Evolutionary conservation across 148 eudicot species (phyloP), one percentile per base, ranked within the genome.

Genomic region (Cornus kousa): DNA sequence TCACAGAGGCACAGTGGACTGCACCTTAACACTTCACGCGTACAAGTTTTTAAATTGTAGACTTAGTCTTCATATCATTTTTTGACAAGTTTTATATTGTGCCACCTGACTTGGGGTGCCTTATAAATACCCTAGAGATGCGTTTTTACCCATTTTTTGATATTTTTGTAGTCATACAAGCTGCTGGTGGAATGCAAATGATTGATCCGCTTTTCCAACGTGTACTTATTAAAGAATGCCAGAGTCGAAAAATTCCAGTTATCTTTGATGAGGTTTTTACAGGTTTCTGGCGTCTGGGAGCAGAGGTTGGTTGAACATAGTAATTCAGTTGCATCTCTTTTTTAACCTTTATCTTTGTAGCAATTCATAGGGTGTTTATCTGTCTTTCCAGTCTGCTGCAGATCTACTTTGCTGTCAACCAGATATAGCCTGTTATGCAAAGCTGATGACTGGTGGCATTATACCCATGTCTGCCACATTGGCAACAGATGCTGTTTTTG

Each of bases 281-380:
- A 14, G 99, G 99, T 77, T 96, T 94, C 81, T 96, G 99, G 99
- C 99, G 99, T 70, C 83, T 96, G 83, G 99, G 99, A 81, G 91
- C 83, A 53, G 98, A 96, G 99, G 99, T 96, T 84, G 23, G 94
- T 87, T 80, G 62, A 17, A 60, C 12, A 40, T 68, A 74, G 20
- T 70, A 35, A 28, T 39, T 60, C 59, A 7, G 12, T 74, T 67
- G 31, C 60, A 8, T 70, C 48, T 64, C 3, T 10, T 20, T 46
- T 24, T 62, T 24, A 19, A 13, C 66, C 20, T 62, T 62, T 73
- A 77, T 53, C 71, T 5, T 22, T 23, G 65, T 16, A 75, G n/a
- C 71, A 24, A 55, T 43, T 74, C 76, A 83, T 72, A 24, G 39
- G 66, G 40, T 32, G 20, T 28, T 73, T 60, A n/a, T 73, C 59